Evolutionary conservation across 176 grass and related monocot species (phyloP), one percentile per base, ranked within the genome.

Genomic region (Thinopyrum elongatum): DNA sequence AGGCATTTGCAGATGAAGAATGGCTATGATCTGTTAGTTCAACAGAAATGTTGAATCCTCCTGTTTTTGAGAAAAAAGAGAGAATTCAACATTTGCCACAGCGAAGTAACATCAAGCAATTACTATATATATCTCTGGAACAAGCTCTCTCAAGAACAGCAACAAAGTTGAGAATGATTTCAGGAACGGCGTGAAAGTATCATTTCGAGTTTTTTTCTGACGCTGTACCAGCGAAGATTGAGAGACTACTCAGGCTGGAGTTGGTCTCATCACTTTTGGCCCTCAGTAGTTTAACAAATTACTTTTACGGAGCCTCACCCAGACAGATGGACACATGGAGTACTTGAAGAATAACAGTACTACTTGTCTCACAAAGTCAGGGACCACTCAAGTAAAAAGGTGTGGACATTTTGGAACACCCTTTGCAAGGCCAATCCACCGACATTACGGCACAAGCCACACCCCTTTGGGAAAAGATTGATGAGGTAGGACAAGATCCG

Each of bases 401-500:
- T 1, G 4, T 8, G 21, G 46, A 22, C 80, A 57, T 46, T 70
- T 78, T 30, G 64, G 65, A 76, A 39, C 27, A 22, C 70, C 72
- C 41, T 31, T 80, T 51, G 46, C 77, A 70, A n/a, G n/a, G 21
- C 2, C 8, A 62, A 64, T 3, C 21, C 36, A 38, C 69, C 85
- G 70, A 76, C 82, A 64, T 39, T 26, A 22, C 3, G 19, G 64
- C 39, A 31, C 35, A 63, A 49, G 78, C 51, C 30, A 69, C 23
- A 69, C 31, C 62, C 16, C 36, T 57, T 75, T 8, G 44, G 60
- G 74, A 70, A 62, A 91, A 63, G 61, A 69, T 63, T 38, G 81
- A 26, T 55, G 80, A 84, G 13, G 61, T 31, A 87, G 81, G 89
- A 84, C 85, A 81, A 87, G 89, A 91, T 84, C 77, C 47, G 81